Evolutionary conservation across 23 red algal species (phyloP), one percentile per base, ranked within the genome.

Genomic region (Gracilaria vermiculophylla): DNA sequence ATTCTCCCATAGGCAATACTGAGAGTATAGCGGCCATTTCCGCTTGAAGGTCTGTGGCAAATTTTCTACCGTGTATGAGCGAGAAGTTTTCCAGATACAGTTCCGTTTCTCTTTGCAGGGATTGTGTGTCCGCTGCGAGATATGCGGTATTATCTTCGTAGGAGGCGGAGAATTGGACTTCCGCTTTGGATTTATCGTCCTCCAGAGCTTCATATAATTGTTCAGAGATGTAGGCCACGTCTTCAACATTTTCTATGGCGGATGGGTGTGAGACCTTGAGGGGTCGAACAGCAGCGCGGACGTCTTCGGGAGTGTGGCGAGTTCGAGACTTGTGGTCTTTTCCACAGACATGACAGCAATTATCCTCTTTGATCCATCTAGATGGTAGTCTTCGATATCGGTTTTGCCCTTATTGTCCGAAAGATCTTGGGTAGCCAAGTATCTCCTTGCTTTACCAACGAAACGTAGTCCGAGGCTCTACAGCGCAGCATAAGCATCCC

Each of bases 331-430:
- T 32, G 32, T 86, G 82, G 40, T 86, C 37, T 27, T 76, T 55
- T 16, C 82, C 62, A 16, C 82, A 86, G 43, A 86, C 65, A 32
- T 58, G 60, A 36, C 82, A 86, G 33, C 4, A 34, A 19, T 76
- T 69, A 5, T n/a, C 17, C 1, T 16, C 2, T 55, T 13, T 37
- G 6, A 74, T 5, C 71, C 71, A 77, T 15, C 12, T 52, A 12
- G 71, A 53, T 13, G 27, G 33, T 49, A 77, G 6, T 21, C 37
- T 49, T n/a, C n/a, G n/a, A n/a, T n/a, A n/a, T 24, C 69, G 5
- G 29, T 8, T 8, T 5, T 37, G 36, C 5, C 69, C 7, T 6
- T 45, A 39, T 21, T 40, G 5, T 42, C 39, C 28, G 16, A 45
- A 70, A 28, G 15, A 27, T 41, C 57, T n/a, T n/a, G n/a, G n/a